Conservation (phyloP, 495 filamentous ascomycete species). For the Penicillium fimorum region DNA sequence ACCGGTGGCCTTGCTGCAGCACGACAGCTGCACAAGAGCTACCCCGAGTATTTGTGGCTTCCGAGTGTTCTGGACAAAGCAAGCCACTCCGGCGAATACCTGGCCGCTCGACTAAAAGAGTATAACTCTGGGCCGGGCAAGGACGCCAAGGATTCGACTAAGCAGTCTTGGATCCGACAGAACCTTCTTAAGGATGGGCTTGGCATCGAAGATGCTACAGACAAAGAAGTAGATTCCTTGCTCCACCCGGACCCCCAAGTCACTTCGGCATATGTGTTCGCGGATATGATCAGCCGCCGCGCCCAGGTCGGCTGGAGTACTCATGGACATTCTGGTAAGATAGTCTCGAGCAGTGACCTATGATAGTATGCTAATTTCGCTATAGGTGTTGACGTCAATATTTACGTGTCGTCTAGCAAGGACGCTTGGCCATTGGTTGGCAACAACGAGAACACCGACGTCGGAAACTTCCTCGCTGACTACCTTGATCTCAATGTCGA, state of each 20-base stretch:
- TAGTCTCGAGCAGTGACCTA: not conserved
- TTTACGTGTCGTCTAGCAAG: slow-evolving; percentile 65
- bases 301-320: slow-evolving; percentile 92
- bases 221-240: slow-evolving; percentile 67
- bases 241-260: slow-evolving; percentile 48
- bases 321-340: slow-evolving; percentile 73
- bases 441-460: slow-evolving; percentile 93
- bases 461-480: slow-evolving; percentile 74
- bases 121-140: slow-evolving; percentile 46
- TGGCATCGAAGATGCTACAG: slow-evolving; percentile 70
- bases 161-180: slow-evolving; percentile 54
- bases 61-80: slow-evolving; percentile 79
- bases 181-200: slow-evolving; percentile 63
- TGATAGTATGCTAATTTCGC: slow-evolving; percentile 17
- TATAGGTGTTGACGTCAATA: slow-evolving; percentile 79
- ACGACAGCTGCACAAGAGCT: slow-evolving; percentile 63
- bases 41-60: slow-evolving; percentile 84
- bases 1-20: slow-evolving; percentile 85
- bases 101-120: slow-evolving; percentile 55
- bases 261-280: slow-evolving; percentile 59
- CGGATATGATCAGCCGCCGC: slow-evolving; percentile 79
- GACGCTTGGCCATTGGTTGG: slow-evolving; percentile 58
- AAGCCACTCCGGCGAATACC: slow-evolving; percentile 71
- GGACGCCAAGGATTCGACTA: slow-evolving; percentile 22
- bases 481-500: slow-evolving; percentile 82